phyloP scores from a whole-genome alignment of 352 stramenopile genomes.

The Phytopythium cucurbitacearum region DNA sequence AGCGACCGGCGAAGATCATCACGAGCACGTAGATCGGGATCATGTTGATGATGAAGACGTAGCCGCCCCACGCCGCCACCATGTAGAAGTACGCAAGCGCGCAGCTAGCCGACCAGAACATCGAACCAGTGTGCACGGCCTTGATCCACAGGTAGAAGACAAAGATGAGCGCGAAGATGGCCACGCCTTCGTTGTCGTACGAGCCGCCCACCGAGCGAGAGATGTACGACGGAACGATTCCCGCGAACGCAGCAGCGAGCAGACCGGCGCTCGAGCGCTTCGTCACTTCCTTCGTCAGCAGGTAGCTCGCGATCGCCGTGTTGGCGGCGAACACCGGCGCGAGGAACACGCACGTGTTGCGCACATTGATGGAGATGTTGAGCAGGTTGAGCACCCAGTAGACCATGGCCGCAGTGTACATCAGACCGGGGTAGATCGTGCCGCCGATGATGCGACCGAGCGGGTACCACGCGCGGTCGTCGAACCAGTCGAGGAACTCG shows the following conservation, averaged over 20 bases:
- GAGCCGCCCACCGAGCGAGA: slow-evolving; percentile 95
- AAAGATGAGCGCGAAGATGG: slow-evolving; percentile 97
- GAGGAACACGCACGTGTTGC: slow-evolving; percentile 91
- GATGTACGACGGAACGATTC: slow-evolving; percentile 96
- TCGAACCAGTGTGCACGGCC: slow-evolving; percentile 88
- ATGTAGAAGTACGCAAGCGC: slow-evolving; percentile 97
- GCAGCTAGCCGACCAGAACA: slow-evolving; percentile 77
- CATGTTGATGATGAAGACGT: slow-evolving; percentile 99
- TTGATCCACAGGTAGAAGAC: slow-evolving; percentile 98
- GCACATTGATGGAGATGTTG: slow-evolving; percentile 91
- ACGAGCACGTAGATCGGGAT: slow-evolving; percentile 95
- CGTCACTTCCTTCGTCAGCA: slow-evolving; percentile 90
- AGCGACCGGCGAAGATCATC: slow-evolving; percentile 92
- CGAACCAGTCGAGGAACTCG: slow-evolving; percentile 98
- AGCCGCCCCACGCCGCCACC: slow-evolving; percentile 95
- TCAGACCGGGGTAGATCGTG: slow-evolving; percentile 93
- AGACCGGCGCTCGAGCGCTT: slow-evolving; percentile 86
- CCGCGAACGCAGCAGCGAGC: slow-evolving; percentile 93
- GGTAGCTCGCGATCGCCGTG: slow-evolving; percentile 85
- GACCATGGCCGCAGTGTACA: slow-evolving; percentile 86
- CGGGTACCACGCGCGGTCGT: slow-evolving; percentile 94
- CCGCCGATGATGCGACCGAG: slow-evolving; percentile 90
- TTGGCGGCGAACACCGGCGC: slow-evolving; percentile 88
- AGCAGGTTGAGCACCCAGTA: slow-evolving; percentile 90
- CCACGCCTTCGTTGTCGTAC: slow-evolving; percentile 98